These are phyloP conservation scores for Kockiozyma suomiensis DNA, from an alignment of 805 yeast genomes.

Conservation along the genomic window DNA sequence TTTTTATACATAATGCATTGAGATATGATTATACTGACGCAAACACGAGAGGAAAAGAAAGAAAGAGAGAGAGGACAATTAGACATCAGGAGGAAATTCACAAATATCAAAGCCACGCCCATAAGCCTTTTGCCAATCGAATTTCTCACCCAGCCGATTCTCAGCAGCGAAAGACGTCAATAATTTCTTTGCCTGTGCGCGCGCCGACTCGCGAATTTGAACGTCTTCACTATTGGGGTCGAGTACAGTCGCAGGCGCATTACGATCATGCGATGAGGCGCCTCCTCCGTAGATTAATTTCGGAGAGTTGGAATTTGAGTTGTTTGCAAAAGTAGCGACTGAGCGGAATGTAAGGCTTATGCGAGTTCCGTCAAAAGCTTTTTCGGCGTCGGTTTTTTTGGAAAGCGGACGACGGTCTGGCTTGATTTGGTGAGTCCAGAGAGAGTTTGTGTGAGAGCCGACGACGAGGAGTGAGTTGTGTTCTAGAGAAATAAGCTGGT, in stretches of 20 bases:
- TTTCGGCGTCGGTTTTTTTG: constrained; percentile 5
- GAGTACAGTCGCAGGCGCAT: constrained; percentile 13
- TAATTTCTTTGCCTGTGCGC: constrained; percentile 4
- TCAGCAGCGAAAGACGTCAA: constrained; percentile 21
- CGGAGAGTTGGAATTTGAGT: not conserved
- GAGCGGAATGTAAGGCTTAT: constrained; percentile 27
- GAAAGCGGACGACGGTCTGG: constrained; percentile 10
- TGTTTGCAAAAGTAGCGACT: constrained; percentile 18
- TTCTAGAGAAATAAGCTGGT: constrained; percentile 20
- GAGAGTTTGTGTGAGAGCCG: constrained; percentile 25
- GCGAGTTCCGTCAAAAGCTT: constrained; percentile 19
- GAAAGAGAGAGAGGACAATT: no score
- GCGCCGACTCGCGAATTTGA: not conserved
- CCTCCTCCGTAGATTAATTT: constrained; percentile 24
- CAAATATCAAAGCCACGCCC: constrained; percentile 27
- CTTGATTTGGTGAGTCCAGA: constrained; percentile 32
- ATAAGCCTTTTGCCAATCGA: constrained; percentile 23
- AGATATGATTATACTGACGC: no score
- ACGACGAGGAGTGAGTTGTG: constrained; percentile 28
- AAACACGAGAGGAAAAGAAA: no score
- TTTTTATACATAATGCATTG: no score
- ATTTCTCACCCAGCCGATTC: constrained; percentile 15
- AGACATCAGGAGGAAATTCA: constrained; percentile 8
- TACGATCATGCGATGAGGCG: constrained; percentile 15
- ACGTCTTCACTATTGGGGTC: not conserved